Base-by-base conservation (phyloP, 805 yeast genomes). In the Saccharomycopsis selenospora region DNA sequence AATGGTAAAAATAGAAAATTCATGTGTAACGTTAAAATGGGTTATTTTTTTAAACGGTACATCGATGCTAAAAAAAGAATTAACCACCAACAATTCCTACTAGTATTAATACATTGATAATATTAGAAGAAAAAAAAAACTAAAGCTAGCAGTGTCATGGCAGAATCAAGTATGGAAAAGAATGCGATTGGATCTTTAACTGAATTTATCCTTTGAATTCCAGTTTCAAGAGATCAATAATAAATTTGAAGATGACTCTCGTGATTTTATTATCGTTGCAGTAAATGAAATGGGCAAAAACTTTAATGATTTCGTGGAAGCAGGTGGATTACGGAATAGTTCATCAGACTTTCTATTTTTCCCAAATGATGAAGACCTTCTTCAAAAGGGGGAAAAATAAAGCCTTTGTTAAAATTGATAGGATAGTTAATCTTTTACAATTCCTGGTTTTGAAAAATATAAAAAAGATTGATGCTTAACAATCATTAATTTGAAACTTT, bases 151-250 rank as follows among this genome's bases (percentile, higher is more conserved):
- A 48, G 50, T 2, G 36, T 52, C 52, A 84, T 89, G 52, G 98
- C 98, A 5, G 95, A 83, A 40, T 72, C 74, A 24, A 82, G 95
- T 13, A 76, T 82, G 61, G 67, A 75, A 45, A 73, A 75, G 41
- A 69, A 66, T 40, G 70, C 86, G 48, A 80, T 91, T 52, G 96
- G 96, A 3, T 60, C 75, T n/a, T 70, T 91, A 55, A 80, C 96
- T 4, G 69, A 80, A 47, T 70, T 79, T 40, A 85, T 86, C 54
- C 72, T 80, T 59, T 75, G 95, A 3, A 90, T 91, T 50, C 96
- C 96, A 0, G 98, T 93, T 2, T 82, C 82, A 6, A 72, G 99
- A 55, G 85, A 95, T 3, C 98, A 93, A 64, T 48, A 79, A 90
- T 52, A 75, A 72, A 36, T 66, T 66, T 23, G 67, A 64, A 22